Conservation (phyloP, 1,139 yeast species). For the Arxiozyma bovina region DNA sequence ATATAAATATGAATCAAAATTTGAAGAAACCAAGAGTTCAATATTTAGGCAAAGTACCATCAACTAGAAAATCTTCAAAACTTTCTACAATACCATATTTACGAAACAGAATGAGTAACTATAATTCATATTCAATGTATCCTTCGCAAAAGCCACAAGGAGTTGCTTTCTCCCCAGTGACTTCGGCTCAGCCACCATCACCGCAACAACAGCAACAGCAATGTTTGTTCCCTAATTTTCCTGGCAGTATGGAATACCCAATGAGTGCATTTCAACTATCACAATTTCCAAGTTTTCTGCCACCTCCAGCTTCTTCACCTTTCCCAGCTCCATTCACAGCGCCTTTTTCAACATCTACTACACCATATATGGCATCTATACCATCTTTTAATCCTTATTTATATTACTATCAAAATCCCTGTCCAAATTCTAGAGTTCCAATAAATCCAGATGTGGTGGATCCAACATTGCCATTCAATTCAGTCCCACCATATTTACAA, state of each 20-base stretch:
- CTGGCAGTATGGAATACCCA: background rate
- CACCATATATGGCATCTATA: background rate
- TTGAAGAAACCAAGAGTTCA: constrained; percentile 5
- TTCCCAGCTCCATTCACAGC: background rate
- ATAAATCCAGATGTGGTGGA: background rate
- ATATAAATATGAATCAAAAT: background rate
- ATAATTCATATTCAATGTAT: background rate
- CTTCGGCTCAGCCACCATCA: too few relatives aligned
- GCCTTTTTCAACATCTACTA: background rate
- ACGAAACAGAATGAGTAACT: background rate
- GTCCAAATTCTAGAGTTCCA: background rate
- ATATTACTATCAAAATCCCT: background rate
- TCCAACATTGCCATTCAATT: background rate
- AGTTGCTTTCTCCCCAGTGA: too few relatives aligned
- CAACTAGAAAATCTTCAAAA: constrained; percentile 1
- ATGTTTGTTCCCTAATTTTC: background rate
- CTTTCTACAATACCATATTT: constrained; percentile 1
- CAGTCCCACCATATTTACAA: background rate
- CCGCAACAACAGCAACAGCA: constrained; percentile 2
- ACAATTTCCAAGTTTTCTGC: background rate
- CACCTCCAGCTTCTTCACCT: background rate
- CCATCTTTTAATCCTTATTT: background rate
- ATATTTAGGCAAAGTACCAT: constrained; percentile 4
- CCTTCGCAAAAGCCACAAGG: background rate
- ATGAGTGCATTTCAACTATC: background rate